These are phyloP conservation scores for Tanacetum coccineum DNA, from an alignment of 129 eudicot species.

Conservation along the genomic window DNA sequence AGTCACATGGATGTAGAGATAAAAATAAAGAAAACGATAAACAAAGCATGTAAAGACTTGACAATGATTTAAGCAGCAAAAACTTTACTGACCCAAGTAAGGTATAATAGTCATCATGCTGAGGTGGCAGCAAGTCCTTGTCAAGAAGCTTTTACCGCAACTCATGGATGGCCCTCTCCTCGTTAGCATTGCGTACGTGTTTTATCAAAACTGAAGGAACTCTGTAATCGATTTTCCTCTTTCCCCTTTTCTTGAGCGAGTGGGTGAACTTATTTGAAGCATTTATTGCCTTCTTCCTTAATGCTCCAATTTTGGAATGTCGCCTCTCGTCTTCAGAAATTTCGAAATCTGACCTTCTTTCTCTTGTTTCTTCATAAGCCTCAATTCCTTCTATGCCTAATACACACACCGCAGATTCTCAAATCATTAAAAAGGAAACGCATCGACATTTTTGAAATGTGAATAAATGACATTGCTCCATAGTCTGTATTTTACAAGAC, in stretches of 20 bases:
- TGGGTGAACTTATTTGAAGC: slow-evolving; percentile 86
- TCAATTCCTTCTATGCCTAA: slow-evolving; percentile 51
- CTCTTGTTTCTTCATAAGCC: slow-evolving; percentile 55
- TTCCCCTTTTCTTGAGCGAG: slow-evolving; percentile 83
- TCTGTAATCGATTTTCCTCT: slow-evolving; percentile 72
- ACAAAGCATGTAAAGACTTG: too few relatives aligned
- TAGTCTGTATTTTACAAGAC: neutral
- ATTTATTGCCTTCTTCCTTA: slow-evolving; percentile 72
- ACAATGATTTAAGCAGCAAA: too few relatives aligned
- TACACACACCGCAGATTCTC: neutral
- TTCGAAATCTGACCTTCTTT: slow-evolving; percentile 70
- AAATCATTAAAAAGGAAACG: too few relatives aligned
- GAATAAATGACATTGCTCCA: too few relatives aligned
- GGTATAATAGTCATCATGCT: slow-evolving; percentile 84
- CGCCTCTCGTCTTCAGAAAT: slow-evolving; percentile 76
- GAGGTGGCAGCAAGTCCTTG: slow-evolving; percentile 54
- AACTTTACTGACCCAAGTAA: slow-evolving; percentile 51
- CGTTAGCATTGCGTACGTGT: slow-evolving; percentile 71
- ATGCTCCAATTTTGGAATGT: slow-evolving; percentile 57
- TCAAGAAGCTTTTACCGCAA: slow-evolving; percentile 62
- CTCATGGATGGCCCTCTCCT: slow-evolving; percentile 68
- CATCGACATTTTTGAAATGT: too few relatives aligned
- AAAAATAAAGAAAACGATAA: neutral
- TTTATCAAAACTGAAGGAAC: slow-evolving; percentile 74
- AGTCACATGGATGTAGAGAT: neutral